Conservation (phyloP, 768 basidiomycete genomes). For the Gymnopilus dilepis region DNA sequence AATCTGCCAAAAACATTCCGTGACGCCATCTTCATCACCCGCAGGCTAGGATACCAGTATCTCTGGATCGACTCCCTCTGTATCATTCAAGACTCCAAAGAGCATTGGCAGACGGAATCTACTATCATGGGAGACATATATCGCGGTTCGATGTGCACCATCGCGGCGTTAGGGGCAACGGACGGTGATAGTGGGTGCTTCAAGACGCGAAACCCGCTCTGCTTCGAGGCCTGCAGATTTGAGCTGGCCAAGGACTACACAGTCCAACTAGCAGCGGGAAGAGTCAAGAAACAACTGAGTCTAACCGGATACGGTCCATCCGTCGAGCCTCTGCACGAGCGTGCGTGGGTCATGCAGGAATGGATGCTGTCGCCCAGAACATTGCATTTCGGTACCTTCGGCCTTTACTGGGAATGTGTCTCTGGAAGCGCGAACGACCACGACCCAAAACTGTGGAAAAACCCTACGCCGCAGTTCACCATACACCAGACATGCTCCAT, state of each 20-base stretch:
- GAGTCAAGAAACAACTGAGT: constrained; percentile 1
- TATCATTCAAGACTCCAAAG: constrained; percentile 18
- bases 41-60: constrained; percentile 12
- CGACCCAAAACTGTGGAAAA: neutral
- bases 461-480: constrained; percentile 4
- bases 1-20: constrained; percentile 14
- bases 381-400: constrained; percentile 9
- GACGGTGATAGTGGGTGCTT: constrained; percentile 18
- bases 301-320: constrained; percentile 8
- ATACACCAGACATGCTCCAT: constrained; percentile 14
- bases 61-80: constrained; percentile 21
- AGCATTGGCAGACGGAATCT: constrained; percentile 16
- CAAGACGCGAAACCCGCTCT: constrained; percentile 16
- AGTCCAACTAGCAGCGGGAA: constrained; percentile 7
- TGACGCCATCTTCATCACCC: constrained; percentile 14
- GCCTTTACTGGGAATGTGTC: constrained; percentile 15
- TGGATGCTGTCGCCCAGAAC: constrained; percentile 17
- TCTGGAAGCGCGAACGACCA: neutral
- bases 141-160: constrained; percentile 14
- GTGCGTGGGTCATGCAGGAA: constrained; percentile 19
- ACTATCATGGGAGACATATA: constrained; percentile 21
- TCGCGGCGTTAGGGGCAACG: constrained; percentile 15
- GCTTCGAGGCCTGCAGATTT: constrained; percentile 14
- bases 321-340: constrained; percentile 16
- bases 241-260: neutral